These are phyloP conservation scores for Eucalyptus guilfoylei DNA, from an alignment of 345 rosid genomes.

Conservation along the genomic window DNA sequence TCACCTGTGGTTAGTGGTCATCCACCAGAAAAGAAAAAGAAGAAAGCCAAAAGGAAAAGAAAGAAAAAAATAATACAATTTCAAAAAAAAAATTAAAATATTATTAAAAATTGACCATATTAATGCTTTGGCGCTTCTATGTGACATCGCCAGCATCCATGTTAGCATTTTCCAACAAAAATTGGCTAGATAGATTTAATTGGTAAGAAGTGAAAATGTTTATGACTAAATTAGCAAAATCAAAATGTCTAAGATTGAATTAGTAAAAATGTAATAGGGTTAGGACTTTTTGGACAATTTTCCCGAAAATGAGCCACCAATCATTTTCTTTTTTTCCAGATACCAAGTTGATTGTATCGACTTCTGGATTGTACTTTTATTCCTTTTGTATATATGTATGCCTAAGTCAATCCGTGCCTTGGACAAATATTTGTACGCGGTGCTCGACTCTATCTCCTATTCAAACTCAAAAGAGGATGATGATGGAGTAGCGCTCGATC, in stretches of 20 bases:
- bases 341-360: too few relatives aligned
- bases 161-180: rapidly evolving
- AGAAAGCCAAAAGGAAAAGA: too few relatives aligned
- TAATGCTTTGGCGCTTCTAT: rapidly evolving
- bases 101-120: rapidly evolving
- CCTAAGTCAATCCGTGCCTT: too few relatives aligned
- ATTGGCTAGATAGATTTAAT: rapidly evolving
- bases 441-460: neutral
- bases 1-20: rapidly evolving
- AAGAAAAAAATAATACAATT: too few relatives aligned
- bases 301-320: rapidly evolving
- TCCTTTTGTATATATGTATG: neutral
- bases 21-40: rapidly evolving
- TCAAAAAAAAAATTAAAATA: too few relatives aligned
- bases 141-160: rapidly evolving
- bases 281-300: too few relatives aligned
- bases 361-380: rapidly evolving
- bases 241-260: rapidly evolving
- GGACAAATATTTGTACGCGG: neutral
- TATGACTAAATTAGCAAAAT: too few relatives aligned
- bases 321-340: rapidly evolving
- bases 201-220: rapidly evolving
- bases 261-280: rapidly evolving
- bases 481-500: neutral
- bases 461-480: neutral